Percentiles rank a stretch among this genome's conserved stretches.
phyloP scores from a whole-genome alignment of 1,284 basidiomycete genomes.

The Cutaneotrichosporon dermatis region DNA sequence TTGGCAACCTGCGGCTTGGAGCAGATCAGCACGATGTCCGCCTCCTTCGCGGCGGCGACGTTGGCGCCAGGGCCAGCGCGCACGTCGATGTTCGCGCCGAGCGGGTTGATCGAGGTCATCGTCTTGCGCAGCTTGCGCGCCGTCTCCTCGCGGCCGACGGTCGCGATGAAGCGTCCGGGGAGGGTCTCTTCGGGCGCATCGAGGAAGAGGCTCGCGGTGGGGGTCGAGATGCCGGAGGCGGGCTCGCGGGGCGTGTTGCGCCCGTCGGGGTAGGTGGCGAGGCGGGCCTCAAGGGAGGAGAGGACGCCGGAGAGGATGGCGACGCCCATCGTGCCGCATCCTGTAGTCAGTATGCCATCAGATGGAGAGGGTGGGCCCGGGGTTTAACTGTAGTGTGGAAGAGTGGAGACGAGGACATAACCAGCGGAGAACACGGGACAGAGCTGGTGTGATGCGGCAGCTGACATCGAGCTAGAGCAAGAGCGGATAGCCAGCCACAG shows the following conservation, averaged over 20 bases:
- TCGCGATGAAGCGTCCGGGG: slow-evolving; percentile 81
- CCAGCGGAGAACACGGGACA: no score
- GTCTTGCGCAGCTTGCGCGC: slow-evolving; percentile 63
- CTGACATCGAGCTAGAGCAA: no score
- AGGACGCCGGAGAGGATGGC: slow-evolving; percentile 76
- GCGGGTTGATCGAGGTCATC: slow-evolving; percentile 57
- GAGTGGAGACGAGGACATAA: no score
- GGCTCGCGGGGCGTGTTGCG: slow-evolving; percentile 53
- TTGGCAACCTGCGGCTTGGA: slow-evolving; percentile 91
- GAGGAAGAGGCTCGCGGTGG: slow-evolving; percentile 51
- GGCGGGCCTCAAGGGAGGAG: slow-evolving; percentile 40
- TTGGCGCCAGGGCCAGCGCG: slow-evolving; percentile 60
- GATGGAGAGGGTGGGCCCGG: not conserved
- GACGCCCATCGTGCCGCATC: slow-evolving; percentile 98
- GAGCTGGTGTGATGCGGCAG: no score
- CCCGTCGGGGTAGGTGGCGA: slow-evolving; percentile 22
- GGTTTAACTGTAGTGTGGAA: no score
- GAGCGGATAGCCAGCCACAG: no score
- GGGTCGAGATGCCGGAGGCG: slow-evolving; percentile 76
- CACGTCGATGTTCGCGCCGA: slow-evolving; percentile 66
- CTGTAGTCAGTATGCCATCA: slow-evolving; percentile 48
- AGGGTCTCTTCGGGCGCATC: slow-evolving; percentile 60
- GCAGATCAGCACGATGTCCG: slow-evolving; percentile 83
- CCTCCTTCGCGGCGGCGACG: slow-evolving; percentile 63
- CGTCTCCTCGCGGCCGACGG: slow-evolving; percentile 75